phyloP scores from a whole-genome alignment of 345 rosid species.

The Angophora floribunda region DNA sequence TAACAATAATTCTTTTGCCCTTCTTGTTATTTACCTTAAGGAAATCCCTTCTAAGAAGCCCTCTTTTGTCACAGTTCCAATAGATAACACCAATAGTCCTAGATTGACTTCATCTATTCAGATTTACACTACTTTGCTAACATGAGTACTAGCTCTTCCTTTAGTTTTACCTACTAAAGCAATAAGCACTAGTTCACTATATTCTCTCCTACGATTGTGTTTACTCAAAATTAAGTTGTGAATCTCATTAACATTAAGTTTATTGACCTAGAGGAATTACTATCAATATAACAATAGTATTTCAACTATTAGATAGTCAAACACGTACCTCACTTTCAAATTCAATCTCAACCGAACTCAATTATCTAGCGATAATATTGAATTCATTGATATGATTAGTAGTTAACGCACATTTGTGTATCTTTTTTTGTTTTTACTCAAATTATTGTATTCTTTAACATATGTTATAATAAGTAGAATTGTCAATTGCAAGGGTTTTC shows the following conservation, averaged over 20 bases:
- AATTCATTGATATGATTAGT: too few species aligned
- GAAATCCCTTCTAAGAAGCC: fast-evolving
- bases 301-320: neutral
- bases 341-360: fast-evolving
- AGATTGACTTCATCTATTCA: too few species aligned
- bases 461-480: neutral
- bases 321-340: neutral
- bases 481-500: too few species aligned
- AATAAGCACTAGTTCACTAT: fast-evolving
- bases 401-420: too few species aligned
- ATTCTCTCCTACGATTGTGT: fast-evolving
- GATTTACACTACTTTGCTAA: neutral
- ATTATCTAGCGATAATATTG: too few species aligned
- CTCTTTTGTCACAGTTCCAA: neutral
- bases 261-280: fast-evolving
- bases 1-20: neutral
- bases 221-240: fast-evolving
- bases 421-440: too few species aligned
- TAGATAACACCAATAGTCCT: fast-evolving
- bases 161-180: neutral
- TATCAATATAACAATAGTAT: neutral
- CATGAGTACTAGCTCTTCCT: neutral
- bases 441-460: too few species aligned
- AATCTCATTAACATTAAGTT: fast-evolving
- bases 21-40: too few species aligned